These are phyloP conservation scores for Dioscorea cayenensis DNA, from an alignment of 116 monocot species.

Conservation along the genomic window DNA sequence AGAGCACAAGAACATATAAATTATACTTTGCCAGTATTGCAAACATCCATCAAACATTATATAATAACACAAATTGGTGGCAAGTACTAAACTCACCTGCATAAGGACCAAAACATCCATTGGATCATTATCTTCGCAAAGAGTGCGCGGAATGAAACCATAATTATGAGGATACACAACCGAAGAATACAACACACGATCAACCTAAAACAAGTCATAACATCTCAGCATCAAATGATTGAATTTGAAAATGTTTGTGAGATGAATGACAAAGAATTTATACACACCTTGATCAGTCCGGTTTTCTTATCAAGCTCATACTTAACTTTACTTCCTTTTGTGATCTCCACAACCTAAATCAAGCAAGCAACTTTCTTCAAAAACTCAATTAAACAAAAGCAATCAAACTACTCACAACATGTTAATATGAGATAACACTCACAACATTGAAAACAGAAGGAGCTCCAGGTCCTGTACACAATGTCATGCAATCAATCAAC, in stretches of 20 bases:
- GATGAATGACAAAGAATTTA: not conserved
- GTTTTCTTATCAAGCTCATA: conserved; percentile 18
- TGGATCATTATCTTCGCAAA: conserved; percentile 33
- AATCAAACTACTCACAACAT: not conserved
- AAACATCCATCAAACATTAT: no score
- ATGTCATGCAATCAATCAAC: not conserved
- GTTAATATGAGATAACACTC: conserved; percentile 7
- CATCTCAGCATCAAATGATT: not conserved
- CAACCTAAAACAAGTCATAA: conserved; percentile 16
- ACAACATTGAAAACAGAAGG: conserved; percentile 55
- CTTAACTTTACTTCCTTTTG: conserved; percentile 16
- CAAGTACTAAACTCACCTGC: conserved; percentile 17
- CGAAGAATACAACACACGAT: conserved; percentile 27
- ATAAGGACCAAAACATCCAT: conserved; percentile 36
- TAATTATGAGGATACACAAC: conserved; percentile 39
- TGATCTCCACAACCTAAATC: conserved; percentile 9
- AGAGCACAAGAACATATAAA: no score
- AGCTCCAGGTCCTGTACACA: conserved; percentile 43
- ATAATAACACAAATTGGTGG: not conserved
- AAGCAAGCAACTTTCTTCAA: not conserved
- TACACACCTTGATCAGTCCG: conserved; percentile 6
- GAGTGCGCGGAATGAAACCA: conserved; percentile 32
- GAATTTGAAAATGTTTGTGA: no score
- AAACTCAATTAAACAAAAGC: not conserved
- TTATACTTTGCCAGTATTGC: no score